Base-by-base conservation (phyloP, 495 filamentous ascomycete genomes). In the Lepidopterella palustris region DNA sequence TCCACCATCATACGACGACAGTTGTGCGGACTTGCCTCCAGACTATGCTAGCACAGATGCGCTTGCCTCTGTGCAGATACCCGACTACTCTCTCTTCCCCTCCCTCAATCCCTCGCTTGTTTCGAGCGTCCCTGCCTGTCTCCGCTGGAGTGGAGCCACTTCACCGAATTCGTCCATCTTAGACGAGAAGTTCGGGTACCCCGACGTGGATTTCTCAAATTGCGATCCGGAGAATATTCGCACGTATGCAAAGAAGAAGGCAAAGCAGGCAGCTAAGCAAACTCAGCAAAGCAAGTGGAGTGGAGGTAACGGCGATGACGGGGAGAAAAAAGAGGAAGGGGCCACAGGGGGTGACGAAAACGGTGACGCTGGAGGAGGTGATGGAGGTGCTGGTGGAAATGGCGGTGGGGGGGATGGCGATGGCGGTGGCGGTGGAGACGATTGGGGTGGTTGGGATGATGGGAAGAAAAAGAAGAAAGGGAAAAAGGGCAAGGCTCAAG, bases 311-410 rank as follows among this genome's bases (percentile, higher is more conserved):
- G 67, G 62, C n/a, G 68, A 70, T 5, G 72, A 73, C n/a, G 72
- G 77, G 13, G 71, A 68, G 20, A 72, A 72, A n/a, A 77, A 83
- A 51, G 74, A 81, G n/a, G 73, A 75, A 8, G 73, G 68, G 13
- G 70, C 54, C 1, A 69, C 57, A 23, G 71, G 57, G 28, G 52
- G 54, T 42, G 60, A 53, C 23, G 55, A 59, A 59, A 70, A 65
- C 8, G 68, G 71, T 49, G 26, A 52, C 58, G 31, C 42, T 48
- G 72, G 60, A 0, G 69, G 68, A 40, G 69, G 61, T 35, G 69
- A 59, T 13, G 58, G 55, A n/a, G 70, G 58, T 20, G 62, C 65
- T 5, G 67, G 56, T 18, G 68, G 61, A 10, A 62, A 62, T 53
- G 69, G 59, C 29, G 72, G 74, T 45, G 70, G 67, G 13, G 73